Evolutionary conservation across 768 basidiomycete species (phyloP).

Genomic region (Lactifluus piperatus): DNA sequence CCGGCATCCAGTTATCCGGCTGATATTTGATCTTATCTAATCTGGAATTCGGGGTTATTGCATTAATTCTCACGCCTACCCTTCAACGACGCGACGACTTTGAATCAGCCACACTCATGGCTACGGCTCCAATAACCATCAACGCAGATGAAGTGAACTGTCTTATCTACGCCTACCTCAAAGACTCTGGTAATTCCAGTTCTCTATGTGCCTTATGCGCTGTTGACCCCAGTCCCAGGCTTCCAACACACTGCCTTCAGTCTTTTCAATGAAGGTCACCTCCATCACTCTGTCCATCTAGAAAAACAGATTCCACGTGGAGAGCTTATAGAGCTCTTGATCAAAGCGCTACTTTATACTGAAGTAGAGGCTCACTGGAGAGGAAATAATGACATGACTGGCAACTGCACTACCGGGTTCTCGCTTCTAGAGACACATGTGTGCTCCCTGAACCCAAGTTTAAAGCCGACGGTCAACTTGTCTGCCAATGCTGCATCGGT

Average conservation of each 20-base stretch:
- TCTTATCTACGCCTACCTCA: slow-evolving; percentile 75
- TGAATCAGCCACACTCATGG: too few species aligned
- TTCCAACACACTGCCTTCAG: slow-evolving; percentile 77
- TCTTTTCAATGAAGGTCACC: slow-evolving; percentile 62
- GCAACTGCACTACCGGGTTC: slow-evolving; percentile 62
- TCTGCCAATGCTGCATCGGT: slow-evolving; percentile 4
- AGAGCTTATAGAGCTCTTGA: slow-evolving; percentile 71
- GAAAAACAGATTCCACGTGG: slow-evolving; percentile 72
- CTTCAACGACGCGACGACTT: neutral
- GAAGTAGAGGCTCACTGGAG: slow-evolving; percentile 84
- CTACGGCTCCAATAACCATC: slow-evolving; percentile 43
- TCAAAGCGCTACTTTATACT: slow-evolving; percentile 69
- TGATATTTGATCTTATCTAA: neutral
- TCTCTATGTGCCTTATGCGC: neutral
- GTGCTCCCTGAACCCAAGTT: slow-evolving; percentile 46
- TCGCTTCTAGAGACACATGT: slow-evolving; percentile 67
- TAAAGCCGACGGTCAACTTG: slow-evolving; percentile 21
- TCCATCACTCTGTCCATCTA: slow-evolving; percentile 60
- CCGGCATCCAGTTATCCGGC: too few species aligned
- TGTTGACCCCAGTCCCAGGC: slow-evolving; percentile 36
- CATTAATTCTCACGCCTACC: slow-evolving; percentile 10
- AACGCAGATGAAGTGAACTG: slow-evolving; percentile 81
- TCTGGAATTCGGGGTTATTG: slow-evolving; percentile 23
- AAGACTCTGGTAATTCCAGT: slow-evolving; percentile 57
- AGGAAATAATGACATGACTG: slow-evolving; percentile 42